Evolutionary conservation across 345 rosid genomes (phyloP).

Genomic region (Citrus australasica): DNA sequence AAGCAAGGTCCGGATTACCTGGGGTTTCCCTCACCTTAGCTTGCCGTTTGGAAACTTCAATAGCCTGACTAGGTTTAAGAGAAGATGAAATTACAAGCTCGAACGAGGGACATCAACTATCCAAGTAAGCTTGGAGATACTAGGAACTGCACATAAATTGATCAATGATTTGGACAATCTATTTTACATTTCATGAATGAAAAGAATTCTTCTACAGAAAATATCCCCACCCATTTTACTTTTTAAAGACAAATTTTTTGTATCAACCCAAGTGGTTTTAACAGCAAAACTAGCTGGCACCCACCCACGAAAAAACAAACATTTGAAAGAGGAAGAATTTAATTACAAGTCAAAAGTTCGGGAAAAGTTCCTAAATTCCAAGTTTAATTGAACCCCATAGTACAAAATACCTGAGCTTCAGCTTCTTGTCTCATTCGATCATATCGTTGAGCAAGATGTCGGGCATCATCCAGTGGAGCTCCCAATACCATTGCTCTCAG

Average conservation of each 20-base stretch:
- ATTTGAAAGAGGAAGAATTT: not conserved
- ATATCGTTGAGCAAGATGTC: slow-evolving; percentile 97
- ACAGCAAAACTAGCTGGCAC: not conserved
- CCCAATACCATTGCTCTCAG: slow-evolving; percentile 92
- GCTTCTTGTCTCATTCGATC: slow-evolving; percentile 91
- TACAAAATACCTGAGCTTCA: slow-evolving; percentile 77
- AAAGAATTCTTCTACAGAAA: not conserved
- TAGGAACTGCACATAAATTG: not conserved
- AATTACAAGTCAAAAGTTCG: not conserved
- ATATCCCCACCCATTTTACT: not conserved
- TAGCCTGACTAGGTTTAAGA: slow-evolving; percentile 61
- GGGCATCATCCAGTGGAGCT: slow-evolving; percentile 92
- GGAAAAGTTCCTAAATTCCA: not conserved
- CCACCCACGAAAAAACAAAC: not conserved
- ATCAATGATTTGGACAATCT: not conserved
- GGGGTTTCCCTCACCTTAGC: slow-evolving; percentile 67
- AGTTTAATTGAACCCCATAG: not conserved
- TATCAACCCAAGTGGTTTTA: not conserved
- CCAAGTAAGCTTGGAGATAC: not conserved
- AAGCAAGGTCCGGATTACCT: slow-evolving; percentile 56
- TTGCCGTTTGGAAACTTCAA: slow-evolving; percentile 86
- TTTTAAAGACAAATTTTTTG: not conserved
- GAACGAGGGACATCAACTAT: not conserved
- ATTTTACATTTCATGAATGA: not conserved
- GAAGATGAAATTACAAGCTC: slow-evolving; percentile 10